Percentiles rank a stretch among this genome's conserved stretches.
These are phyloP conservation scores for Helenozyma rhizophorensis DNA, from an alignment of 805 yeast genomes.

Conservation along the genomic window DNA sequence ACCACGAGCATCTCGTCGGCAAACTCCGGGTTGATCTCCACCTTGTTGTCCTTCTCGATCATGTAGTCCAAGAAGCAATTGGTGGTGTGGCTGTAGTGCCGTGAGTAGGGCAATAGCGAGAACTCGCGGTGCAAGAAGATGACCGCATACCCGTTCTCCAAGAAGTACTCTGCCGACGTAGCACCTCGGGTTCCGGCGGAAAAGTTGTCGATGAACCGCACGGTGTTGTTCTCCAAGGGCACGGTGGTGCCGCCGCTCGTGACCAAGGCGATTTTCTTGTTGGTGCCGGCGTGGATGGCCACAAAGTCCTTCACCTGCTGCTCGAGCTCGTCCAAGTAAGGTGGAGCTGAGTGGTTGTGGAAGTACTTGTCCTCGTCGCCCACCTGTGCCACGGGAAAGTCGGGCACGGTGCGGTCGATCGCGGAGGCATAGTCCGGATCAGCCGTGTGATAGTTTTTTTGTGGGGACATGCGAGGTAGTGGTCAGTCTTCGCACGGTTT, in stretches of 20 bases:
- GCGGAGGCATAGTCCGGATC: slow-evolving; percentile 69
- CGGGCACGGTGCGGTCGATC: slow-evolving; percentile 72
- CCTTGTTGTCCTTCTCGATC: slow-evolving; percentile 51
- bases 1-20: slow-evolving; percentile 58
- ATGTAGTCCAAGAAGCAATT: slow-evolving; percentile 83
- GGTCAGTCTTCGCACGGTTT: neutral
- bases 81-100: slow-evolving; percentile 81
- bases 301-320: slow-evolving; percentile 59
- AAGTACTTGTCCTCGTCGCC: slow-evolving; percentile 77
- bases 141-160: slow-evolving; percentile 85
- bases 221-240: slow-evolving; percentile 95
- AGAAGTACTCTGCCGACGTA: slow-evolving; percentile 86
- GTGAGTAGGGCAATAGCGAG: slow-evolving; percentile 86
- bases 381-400: slow-evolving; percentile 70
- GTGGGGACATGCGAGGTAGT: slow-evolving; percentile 1
- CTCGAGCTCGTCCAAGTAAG: slow-evolving; percentile 61
- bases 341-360: slow-evolving; percentile 65
- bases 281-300: slow-evolving; percentile 43
- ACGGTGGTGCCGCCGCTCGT: slow-evolving; percentile 98
- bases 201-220: slow-evolving; percentile 92
- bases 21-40: slow-evolving; percentile 58
- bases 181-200: slow-evolving; percentile 99
- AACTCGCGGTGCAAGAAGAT: slow-evolving; percentile 90
- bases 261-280: slow-evolving; percentile 66
- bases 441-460: slow-evolving; percentile 44